Base-by-base conservation (phyloP, 2,329 filamentous ascomycete species). In the Cladosporium oxysporum region DNA sequence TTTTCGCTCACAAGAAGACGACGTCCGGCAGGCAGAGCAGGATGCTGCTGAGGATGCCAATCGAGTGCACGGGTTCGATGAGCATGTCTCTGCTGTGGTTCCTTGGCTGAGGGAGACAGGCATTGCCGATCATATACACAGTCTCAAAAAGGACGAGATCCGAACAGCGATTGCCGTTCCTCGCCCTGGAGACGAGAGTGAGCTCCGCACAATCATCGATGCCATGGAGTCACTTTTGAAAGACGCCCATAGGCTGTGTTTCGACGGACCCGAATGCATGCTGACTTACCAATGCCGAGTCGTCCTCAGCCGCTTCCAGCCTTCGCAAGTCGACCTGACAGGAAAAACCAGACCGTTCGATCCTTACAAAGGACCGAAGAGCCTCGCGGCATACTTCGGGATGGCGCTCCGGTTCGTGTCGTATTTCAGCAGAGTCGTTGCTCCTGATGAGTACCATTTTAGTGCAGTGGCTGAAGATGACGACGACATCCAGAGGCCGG, bases 251-350 rank as follows among this genome's bases (percentile, higher is more conserved):
- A 18, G 65, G 26, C 49, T 31, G 26, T 68, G 67, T 50, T 68
- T 68, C 31, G 67, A 68, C 26, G 64, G 67, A 16, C 35, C 64
- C 2, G 57, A 68, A 1, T 66, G 65, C 33, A 65, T 66, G 67
- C 55, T 68, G 28, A 68, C 64, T 1, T 68, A 50, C 29, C 64
- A 26, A 33, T 62, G 57, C 35, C 67, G 61, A n/a, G 60, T 68
- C 31, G 57, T 62, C 31, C 67, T 68, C n/a, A 55, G 57, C 29
- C 61, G 61, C 14, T 66, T 66, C 50, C 58, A 66, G 49, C 23
- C 60, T 1, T 61, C 60, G n/a, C 44, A 64, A 41, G 33, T 64
- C 28, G 65, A 68, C 10, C 4, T 47, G 23, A 23, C 21, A 5
- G 53, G 66, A 2, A 68, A 66, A 31, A 68, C 60, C 6, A 37